Evolutionary conservation across 2,329 filamentous ascomycete genomes (phyloP).

Genomic region (Pseudogymnoascus sp.): DNA sequence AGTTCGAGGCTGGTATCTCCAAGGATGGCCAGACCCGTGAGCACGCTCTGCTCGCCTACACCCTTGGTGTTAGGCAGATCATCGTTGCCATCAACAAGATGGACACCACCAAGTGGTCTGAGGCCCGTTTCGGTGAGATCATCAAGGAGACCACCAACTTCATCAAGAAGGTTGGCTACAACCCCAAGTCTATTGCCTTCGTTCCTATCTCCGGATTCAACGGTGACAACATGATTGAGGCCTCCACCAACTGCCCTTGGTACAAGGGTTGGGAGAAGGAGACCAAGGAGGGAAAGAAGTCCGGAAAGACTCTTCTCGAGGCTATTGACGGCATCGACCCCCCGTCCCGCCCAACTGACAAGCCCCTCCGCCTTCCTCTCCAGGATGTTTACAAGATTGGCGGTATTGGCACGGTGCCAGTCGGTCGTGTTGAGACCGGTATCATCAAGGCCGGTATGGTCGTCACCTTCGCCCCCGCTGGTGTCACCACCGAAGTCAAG

Average conservation of each 20-base stretch:
- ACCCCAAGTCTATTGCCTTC: slow-evolving; percentile 97
- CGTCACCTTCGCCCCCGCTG: slow-evolving; percentile 96
- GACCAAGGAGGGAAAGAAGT: slow-evolving; percentile 76
- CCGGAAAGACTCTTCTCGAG: slow-evolving; percentile 97
- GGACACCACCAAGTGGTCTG: slow-evolving; percentile 98
- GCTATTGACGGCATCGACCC: slow-evolving; percentile 95
- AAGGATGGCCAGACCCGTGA: slow-evolving; percentile 99
- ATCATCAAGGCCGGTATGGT: slow-evolving; percentile 83
- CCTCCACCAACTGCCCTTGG: slow-evolving; percentile 93
- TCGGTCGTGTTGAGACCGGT: slow-evolving; percentile 99
- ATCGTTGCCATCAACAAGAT: slow-evolving; percentile 99
- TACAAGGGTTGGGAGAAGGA: slow-evolving; percentile 99
- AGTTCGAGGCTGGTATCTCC: slow-evolving; percentile 99
- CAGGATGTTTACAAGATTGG: slow-evolving; percentile 99
- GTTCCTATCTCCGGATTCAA: slow-evolving; percentile 99
- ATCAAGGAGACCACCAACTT: slow-evolving; percentile 99
- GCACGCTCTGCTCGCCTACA: slow-evolving; percentile 99
- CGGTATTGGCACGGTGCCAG: slow-evolving; percentile 98
- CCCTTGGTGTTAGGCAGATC: slow-evolving; percentile 99
- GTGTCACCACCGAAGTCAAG: slow-evolving; percentile 99
- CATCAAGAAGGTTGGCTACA: slow-evolving; percentile 99
- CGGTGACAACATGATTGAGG: slow-evolving; percentile 98
- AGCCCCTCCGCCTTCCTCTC: slow-evolving; percentile 99
- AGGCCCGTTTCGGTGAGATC: slow-evolving; percentile 95
- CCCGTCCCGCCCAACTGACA: slow-evolving; percentile 89